Conservation (phyloP, 148 eudicot species). For the Cornus kousa region DNA sequence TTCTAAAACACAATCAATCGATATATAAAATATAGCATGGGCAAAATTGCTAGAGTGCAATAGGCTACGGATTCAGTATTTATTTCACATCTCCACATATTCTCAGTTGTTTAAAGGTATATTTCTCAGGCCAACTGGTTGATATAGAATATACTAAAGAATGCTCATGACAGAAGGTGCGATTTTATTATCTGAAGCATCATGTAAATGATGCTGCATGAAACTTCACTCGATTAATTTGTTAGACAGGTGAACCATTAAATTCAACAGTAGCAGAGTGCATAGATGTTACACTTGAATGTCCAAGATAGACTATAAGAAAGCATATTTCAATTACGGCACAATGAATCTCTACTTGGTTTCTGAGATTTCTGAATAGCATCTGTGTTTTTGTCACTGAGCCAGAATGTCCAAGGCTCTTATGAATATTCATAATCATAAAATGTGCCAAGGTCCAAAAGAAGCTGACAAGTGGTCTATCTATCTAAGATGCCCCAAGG, state of each 20-base stretch:
- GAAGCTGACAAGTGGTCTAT: slow-evolving; percentile 6
- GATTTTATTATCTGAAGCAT: background rate
- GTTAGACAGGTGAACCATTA: background rate
- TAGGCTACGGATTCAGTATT: background rate
- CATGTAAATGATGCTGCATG: background rate
- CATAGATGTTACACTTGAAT: background rate
- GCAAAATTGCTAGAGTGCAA: background rate
- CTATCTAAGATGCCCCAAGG: background rate
- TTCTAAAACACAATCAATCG: background rate
- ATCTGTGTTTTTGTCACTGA: background rate
- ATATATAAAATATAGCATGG: too few relatives aligned
- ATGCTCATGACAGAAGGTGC: background rate
- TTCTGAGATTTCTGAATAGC: background rate
- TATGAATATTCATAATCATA: slow-evolving; percentile 1
- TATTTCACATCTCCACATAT: background rate
- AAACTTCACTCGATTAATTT: background rate
- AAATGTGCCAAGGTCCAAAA: background rate
- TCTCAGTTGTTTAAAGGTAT: background rate
- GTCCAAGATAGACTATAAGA: background rate
- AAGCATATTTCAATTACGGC: background rate
- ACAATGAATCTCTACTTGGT: background rate
- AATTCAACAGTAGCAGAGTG: background rate
- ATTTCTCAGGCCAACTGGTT: background rate
- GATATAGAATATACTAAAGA: background rate
- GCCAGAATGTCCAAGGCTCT: background rate